Evolutionary conservation across 495 filamentous ascomycete species (phyloP), one percentile per base, ranked within the genome.

Genomic region (Monascus purpureus): DNA sequence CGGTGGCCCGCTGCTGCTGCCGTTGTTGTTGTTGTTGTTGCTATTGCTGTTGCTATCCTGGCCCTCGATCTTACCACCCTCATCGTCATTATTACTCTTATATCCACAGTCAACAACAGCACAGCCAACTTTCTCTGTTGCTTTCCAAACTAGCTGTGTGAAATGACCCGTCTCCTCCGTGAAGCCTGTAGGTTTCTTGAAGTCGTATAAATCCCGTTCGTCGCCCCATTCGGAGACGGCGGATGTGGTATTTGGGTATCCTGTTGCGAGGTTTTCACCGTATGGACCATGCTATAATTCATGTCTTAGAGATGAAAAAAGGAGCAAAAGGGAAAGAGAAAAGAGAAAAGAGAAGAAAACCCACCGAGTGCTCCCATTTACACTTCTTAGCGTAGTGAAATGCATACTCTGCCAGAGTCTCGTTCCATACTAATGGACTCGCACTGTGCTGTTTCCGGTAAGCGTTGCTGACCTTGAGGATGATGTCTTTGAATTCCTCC

Each of bases 61-160:
- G n/a, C n/a, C n/a, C n/a, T n/a, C n/a, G n/a, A n/a, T n/a, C n/a
- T n/a, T n/a, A 33, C 27, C 23, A 14, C 25, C 31, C n/a, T 43
- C 28, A 13, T 23, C 40, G 9, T 6, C 9, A 8, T 25, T 29
- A 13, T 1, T 31, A 4, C 23, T 36, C 26, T 41, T 34, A 24
- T 55, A 57, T 13, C 59, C 65, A 36, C 82, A 88, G 35, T 72
- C 49, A 33, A 60, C 52, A 26, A 67, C 53, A 22, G 67, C 79
- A 49, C 83, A 92, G 6, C 83, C 83, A 0, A 86, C 70, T 27
- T 64, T 52, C 13, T 53, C 76, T 7, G 80, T 85, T 20, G 61
- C 57, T 50, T 68, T 73, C 83, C 83, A 92, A 1, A 88, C 81
- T 26, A 92, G 49, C 60, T 87, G 82, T 16, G 82, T 84, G 50